Percentiles rank a stretch among this genome's conserved stretches.
Evolutionary conservation across 768 basidiomycete genomes (phyloP).

Genomic region (Russula earlei): DNA sequence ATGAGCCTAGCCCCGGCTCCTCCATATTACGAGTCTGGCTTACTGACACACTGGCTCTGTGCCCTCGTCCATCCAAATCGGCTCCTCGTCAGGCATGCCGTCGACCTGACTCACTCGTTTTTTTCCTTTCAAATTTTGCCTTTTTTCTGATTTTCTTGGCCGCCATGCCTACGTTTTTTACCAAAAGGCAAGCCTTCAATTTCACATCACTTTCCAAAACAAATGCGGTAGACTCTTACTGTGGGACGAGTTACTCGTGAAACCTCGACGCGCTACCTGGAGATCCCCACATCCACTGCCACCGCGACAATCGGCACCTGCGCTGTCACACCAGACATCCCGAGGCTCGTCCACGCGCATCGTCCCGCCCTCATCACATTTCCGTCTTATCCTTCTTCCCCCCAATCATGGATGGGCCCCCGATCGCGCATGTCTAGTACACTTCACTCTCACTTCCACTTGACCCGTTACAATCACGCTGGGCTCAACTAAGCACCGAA

Average conservation of each 20-base stretch:
- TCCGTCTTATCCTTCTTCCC: neutral
- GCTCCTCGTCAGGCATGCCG: neutral
- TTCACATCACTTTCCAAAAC: constrained; percentile 1
- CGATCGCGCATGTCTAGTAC: constrained; percentile 3
- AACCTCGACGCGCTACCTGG: neutral
- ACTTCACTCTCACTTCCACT: neutral
- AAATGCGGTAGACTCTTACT: neutral
- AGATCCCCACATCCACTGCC: neutral
- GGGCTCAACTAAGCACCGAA: neutral
- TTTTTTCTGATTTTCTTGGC: neutral
- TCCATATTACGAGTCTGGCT: no score
- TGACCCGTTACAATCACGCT: neutral
- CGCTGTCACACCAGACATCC: neutral
- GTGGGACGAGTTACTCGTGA: neutral
- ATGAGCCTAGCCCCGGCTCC: no score
- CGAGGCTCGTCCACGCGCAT: constrained; percentile 10
- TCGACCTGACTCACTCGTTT: neutral
- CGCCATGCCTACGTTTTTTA: neutral
- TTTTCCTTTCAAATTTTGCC: no score
- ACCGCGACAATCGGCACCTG: neutral
- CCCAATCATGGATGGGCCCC: neutral
- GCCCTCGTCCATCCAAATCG: no score
- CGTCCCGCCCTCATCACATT: constrained; percentile 8
- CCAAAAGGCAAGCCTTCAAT: neutral
- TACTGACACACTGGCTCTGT: no score